These are phyloP conservation scores for Crithidia thermophila DNA, from an alignment of 208 protist species.

Conservation along the genomic window DNA sequence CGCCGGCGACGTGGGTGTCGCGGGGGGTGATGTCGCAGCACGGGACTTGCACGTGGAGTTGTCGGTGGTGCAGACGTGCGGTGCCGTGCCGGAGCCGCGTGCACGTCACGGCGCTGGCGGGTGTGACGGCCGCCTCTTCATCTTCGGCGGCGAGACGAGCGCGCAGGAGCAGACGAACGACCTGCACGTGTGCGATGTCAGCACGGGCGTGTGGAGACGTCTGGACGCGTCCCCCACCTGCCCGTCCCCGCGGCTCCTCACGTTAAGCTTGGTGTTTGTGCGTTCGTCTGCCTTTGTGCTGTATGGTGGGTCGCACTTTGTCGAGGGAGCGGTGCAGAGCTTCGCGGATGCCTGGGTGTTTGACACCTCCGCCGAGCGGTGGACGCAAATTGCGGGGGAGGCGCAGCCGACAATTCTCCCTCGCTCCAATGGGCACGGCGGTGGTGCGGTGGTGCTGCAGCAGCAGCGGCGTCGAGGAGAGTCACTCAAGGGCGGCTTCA, in stretches of 20 bases:
- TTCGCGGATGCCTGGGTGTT: conserved; percentile 54
- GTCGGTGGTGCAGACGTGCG: conserved; percentile 30
- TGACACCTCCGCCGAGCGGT: conserved; percentile 31
- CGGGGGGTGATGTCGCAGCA: neutral
- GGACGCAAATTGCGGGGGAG: conserved; percentile 6
- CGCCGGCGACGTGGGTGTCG: neutral
- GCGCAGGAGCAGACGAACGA: conserved; percentile 52
- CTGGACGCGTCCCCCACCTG: conserved; percentile 19
- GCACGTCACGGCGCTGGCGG: conserved; percentile 50
- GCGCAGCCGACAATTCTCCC: conserved; percentile 13
- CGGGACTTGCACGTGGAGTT: conserved; percentile 24
- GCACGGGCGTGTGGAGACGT: conserved; percentile 42
- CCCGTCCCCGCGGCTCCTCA: conserved; percentile 54
- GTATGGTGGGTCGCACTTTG: conserved; percentile 73
- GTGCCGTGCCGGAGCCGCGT: conserved; percentile 49
- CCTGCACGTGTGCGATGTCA: conserved; percentile 38
- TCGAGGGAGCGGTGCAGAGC: conserved; percentile 50
- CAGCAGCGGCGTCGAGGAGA: neutral
- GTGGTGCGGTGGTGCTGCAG: conserved; percentile 17
- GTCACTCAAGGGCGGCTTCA: neutral
- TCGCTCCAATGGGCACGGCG: conserved; percentile 46
- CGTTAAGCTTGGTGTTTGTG: conserved; percentile 49
- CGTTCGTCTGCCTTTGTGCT: conserved; percentile 38
- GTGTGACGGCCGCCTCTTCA: conserved; percentile 34
- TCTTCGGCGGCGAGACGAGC: conserved; percentile 75